These are phyloP conservation scores for Chimonanthus salicifolius DNA, from an alignment of 164 flowering plant species.

Conservation along the genomic window DNA sequence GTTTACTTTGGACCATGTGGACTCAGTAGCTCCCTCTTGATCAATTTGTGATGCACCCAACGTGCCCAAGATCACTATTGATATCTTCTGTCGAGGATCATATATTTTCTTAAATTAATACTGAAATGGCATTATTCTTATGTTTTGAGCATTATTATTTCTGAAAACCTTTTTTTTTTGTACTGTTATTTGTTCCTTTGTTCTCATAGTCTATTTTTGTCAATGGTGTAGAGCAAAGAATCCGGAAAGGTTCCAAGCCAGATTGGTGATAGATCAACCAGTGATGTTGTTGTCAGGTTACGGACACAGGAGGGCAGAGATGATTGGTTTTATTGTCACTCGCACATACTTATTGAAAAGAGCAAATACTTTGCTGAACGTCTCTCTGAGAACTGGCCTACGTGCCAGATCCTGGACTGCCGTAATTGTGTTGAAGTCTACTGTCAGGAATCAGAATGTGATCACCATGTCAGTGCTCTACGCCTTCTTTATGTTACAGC, in stretches of 20 bases:
- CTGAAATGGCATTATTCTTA: background rate
- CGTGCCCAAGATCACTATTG: background rate
- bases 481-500: slow-evolving; percentile 59
- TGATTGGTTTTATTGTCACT: slow-evolving; percentile 79
- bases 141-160: background rate
- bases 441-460: slow-evolving; percentile 67
- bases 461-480: slow-evolving; percentile 57
- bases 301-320: slow-evolving; percentile 81
- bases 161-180: background rate
- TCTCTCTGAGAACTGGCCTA: slow-evolving; percentile 92
- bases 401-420: slow-evolving; percentile 85
- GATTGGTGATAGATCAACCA: slow-evolving; percentile 67
- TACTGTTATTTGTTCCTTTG: background rate
- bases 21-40: background rate
- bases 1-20: background rate
- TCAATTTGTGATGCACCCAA: background rate
- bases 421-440: slow-evolving; percentile 84
- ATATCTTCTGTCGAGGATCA: background rate
- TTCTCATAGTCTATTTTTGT: background rate
- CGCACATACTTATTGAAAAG: slow-evolving; percentile 48
- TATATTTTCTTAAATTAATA: background rate
- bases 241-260: slow-evolving; percentile 12
- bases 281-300: slow-evolving; percentile 87
- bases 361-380: slow-evolving; percentile 88
- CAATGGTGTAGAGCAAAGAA: background rate